These are phyloP conservation scores for Citrus glauca DNA, from an alignment of 345 rosid species.

Conservation along the genomic window DNA sequence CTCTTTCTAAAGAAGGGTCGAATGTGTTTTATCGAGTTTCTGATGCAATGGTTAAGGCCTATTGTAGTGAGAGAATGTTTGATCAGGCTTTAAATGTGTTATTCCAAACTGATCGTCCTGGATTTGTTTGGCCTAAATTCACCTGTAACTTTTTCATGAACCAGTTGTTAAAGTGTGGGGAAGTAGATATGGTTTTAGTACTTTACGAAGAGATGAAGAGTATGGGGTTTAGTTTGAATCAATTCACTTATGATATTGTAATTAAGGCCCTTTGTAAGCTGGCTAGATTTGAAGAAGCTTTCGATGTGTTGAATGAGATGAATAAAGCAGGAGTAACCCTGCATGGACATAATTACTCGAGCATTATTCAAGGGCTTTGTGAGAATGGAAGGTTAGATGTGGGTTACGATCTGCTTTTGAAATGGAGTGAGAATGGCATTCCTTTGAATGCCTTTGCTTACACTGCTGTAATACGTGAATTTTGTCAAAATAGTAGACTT, in stretches of 20 bases:
- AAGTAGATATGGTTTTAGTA: slow-evolving; percentile 40
- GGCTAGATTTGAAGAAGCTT: slow-evolving; percentile 48
- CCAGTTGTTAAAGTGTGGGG: slow-evolving; percentile 38
- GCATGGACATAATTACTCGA: slow-evolving; percentile 40
- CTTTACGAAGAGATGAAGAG: slow-evolving; percentile 45
- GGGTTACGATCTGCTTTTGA: slow-evolving; percentile 40
- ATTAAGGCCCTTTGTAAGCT: slow-evolving; percentile 61
- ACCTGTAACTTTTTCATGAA: slow-evolving; percentile 65
- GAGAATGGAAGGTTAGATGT: slow-evolving; percentile 30
- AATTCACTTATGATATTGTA: slow-evolving; percentile 50
- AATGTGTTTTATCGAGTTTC: slow-evolving; percentile 27
- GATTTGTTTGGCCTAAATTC: slow-evolving; percentile 34
- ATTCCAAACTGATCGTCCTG: slow-evolving; percentile 30
- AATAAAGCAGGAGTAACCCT: slow-evolving; percentile 38
- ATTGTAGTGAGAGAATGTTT: slow-evolving; percentile 43
- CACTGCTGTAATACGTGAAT: slow-evolving; percentile 47
- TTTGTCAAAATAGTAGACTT: slow-evolving; percentile 55
- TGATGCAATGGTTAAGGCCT: slow-evolving; percentile 54
- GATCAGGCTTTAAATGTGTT: slow-evolving; percentile 51
- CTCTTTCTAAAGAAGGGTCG: slow-evolving; percentile 23
- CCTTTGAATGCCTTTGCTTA: slow-evolving; percentile 41
- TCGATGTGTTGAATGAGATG: slow-evolving; percentile 39
- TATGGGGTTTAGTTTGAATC: slow-evolving; percentile 43
- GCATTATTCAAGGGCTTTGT: slow-evolving; percentile 71
- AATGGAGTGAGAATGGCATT: slow-evolving; percentile 20